Evolutionary conservation across 768 basidiomycete species (phyloP), one percentile per base, ranked within the genome.

Genomic region (Mycena venus): DNA sequence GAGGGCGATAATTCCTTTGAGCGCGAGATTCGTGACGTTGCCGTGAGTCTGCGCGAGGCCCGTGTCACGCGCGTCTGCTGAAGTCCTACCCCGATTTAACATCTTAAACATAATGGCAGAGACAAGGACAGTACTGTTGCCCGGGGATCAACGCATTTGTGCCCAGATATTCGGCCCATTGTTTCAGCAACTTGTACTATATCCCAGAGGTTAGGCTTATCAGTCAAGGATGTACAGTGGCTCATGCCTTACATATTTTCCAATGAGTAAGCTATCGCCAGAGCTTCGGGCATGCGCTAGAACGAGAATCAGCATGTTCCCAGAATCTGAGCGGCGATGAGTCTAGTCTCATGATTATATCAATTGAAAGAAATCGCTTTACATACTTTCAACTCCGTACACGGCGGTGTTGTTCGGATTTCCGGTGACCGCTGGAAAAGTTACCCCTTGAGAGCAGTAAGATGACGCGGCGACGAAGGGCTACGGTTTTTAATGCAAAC

Each of bases 291-390:
- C 81, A 64, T 84, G 80, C 36, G 87, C 88, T 47, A 89, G 80
- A 14, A 86, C 83, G 88, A 91, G 89, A 77, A 91, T 90, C 11
- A 92, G 82, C 90, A 91, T 91, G 77, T 89, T 91, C 25, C 88
- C 89, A 47, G 87, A 88, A 79, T 90, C 91, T 90, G 56, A 17
- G n/a, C 31, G 27, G 17, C 21, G 29, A 23, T 49, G 36, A 15
- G 19, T 44, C 44, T 25, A 23, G 19, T 42, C 2, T 1, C 17
- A 4, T 62, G 32, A 12, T 23, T 23, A 49, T 2, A 12, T 29
- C 27, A 17, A 53, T 34, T 42, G 69, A 34, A 27, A 34, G 15
- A 11, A 36, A n/a, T 53, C 78, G 12, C 51, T 27, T 53, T 29
- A 59, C 53, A 23, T 21, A 83, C 82, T 72, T 58, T 84, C 81